Conservation (phyloP, 2,329 filamentous ascomycete species). For the Pezicula radicicola region DNA sequence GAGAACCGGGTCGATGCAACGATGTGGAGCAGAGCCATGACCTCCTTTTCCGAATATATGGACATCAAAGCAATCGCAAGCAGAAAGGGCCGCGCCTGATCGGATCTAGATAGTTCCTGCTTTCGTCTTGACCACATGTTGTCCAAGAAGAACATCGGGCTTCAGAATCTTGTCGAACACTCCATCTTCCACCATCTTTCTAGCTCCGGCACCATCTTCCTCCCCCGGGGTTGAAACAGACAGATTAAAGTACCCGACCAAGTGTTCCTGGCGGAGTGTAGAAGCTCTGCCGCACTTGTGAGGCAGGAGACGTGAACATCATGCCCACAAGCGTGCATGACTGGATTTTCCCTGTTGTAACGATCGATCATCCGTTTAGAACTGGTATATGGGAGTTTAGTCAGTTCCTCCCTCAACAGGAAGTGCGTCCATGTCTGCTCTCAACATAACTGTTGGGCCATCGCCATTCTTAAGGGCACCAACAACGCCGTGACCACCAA, state of each 20-base stretch:
- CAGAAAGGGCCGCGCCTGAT: background rate
- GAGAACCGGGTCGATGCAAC: background rate
- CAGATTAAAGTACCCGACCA: conserved; percentile 56
- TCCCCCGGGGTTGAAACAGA: conserved; percentile 59
- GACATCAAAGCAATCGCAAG: background rate
- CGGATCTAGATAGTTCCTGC: background rate
- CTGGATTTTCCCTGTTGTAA: conserved; percentile 41
- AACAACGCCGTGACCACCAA: conserved; percentile 41
- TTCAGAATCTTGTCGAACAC: conserved; percentile 48
- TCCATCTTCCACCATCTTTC: conserved; percentile 56
- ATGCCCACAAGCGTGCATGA: conserved; percentile 58
- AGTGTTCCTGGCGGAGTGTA: conserved; percentile 34
- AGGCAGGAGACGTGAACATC: conserved; percentile 52
- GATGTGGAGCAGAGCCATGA: background rate
- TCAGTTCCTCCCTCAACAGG: conserved; percentile 45
- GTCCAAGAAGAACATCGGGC: conserved; percentile 50
- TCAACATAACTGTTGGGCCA: conserved; percentile 36
- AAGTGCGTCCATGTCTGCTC: conserved; percentile 47
- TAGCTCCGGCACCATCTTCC: conserved; percentile 52
- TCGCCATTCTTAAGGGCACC: conserved; percentile 26
- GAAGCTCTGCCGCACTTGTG: conserved; percentile 42
- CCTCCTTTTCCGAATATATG: background rate
- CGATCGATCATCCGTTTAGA: conserved; percentile 26
- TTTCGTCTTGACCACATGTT: conserved; percentile 36
- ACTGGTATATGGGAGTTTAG: conserved; percentile 43